phyloP scores from a whole-genome alignment of 1,139 yeast genomes.

The Magnusiomyces tetraspermus region DNA sequence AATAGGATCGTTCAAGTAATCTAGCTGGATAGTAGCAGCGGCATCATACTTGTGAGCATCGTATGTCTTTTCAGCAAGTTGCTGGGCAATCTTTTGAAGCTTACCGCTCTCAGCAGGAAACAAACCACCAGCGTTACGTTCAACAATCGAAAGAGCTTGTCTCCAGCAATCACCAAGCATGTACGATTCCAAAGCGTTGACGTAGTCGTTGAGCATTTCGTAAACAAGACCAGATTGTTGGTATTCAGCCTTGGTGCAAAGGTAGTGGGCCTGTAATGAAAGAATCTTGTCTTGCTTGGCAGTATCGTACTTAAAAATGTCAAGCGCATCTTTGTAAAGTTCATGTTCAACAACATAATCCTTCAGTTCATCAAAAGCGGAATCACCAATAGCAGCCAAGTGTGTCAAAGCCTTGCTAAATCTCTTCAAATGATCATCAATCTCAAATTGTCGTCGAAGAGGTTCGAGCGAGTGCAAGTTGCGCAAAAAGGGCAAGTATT shows the following conservation, averaged over 20 bases:
- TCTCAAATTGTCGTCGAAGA: constrained; percentile 59
- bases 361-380: constrained; percentile 47
- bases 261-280: constrained; percentile 50
- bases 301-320: constrained; percentile 50
- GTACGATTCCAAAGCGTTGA: constrained; percentile 61
- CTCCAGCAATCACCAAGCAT: constrained; percentile 69
- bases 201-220: constrained; percentile 53
- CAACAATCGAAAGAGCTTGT: constrained; percentile 63
- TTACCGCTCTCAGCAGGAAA: constrained; percentile 22
- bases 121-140: constrained; percentile 26
- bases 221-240: constrained; percentile 68
- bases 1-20: constrained; percentile 50
- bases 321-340: constrained; percentile 63
- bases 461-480: constrained; percentile 59
- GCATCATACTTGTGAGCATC: constrained; percentile 69
- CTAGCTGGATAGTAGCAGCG: constrained; percentile 71
- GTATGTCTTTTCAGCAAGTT: constrained; percentile 48
- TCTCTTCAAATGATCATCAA: constrained; percentile 70
- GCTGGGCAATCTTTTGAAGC: constrained; percentile 42
- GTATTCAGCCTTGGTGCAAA: constrained; percentile 43
- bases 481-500: constrained; percentile 86
- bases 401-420: constrained; percentile 60
- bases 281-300: constrained; percentile 44
- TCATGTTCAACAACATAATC: constrained; percentile 64
- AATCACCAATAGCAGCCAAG: constrained; percentile 44